Percentiles rank a stretch among this genome's conserved stretches.
Conservation (phyloP, 2,329 filamentous ascomycete species). For the Arthrobotrys sphaeroides region DNA sequence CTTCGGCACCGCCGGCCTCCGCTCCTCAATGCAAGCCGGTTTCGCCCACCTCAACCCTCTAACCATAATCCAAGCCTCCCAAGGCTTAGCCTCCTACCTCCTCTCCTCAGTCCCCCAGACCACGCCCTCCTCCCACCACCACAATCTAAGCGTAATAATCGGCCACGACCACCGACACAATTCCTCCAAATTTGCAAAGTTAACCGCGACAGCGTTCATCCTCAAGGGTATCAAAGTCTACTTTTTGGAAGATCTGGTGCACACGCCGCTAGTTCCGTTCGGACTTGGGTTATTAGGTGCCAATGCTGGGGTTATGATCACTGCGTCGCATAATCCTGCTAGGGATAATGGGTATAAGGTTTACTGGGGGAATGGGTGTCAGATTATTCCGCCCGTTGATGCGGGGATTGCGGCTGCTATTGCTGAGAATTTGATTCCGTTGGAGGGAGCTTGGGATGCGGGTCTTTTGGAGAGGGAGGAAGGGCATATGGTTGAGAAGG, state of each 20-base stretch:
- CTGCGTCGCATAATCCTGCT: conserved; percentile 70
- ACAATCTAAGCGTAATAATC: conserved; percentile 66
- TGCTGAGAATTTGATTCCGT: conserved; percentile 66
- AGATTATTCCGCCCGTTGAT: conserved; percentile 73
- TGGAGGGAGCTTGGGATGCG: conserved; percentile 62
- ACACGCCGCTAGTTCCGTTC: conserved; percentile 72
- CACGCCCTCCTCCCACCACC: conserved; percentile 60
- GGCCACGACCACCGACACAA: conserved; percentile 72
- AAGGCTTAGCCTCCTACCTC: conserved; percentile 72
- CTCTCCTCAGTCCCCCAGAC: conserved; percentile 61
- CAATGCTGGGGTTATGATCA: conserved; percentile 72
- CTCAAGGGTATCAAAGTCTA: conserved; percentile 69
- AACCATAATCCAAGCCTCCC: conserved; percentile 71
- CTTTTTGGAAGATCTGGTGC: conserved; percentile 68
- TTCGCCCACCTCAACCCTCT: conserved; percentile 71
- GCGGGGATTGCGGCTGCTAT: conserved; percentile 69
- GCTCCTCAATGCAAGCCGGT: conserved; percentile 73
- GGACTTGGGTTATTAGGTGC: conserved; percentile 65
- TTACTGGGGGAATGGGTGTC: conserved; percentile 72
- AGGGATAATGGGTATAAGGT: conserved; percentile 75
- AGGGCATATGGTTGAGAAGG: conserved; percentile 60
- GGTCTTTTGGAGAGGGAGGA: conserved; percentile 60
- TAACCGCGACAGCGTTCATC: conserved; percentile 70
- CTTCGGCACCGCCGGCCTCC: conserved; percentile 64
- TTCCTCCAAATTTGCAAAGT: conserved; percentile 69